These are phyloP conservation scores for Scutellaria minor DNA, from an alignment of 257 asterid species.

Conservation along the genomic window DNA sequence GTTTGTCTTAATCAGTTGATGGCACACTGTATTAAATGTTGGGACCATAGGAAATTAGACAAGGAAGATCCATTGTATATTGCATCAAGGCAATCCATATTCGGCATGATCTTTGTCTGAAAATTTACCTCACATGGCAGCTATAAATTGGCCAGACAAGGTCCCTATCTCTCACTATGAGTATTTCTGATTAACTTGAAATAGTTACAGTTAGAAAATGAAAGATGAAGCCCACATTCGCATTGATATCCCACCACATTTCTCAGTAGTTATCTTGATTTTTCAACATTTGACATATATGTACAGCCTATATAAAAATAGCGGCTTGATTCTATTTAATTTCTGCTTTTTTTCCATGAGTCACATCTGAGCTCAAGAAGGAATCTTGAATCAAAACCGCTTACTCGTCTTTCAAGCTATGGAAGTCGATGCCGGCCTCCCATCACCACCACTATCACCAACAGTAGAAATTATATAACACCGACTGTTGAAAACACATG, in stretches of 20 bases:
- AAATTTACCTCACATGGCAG: constrained; percentile 16
- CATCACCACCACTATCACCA: neutral
- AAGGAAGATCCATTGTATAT: neutral
- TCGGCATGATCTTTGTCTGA: too few relatives aligned
- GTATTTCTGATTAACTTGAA: constrained; percentile 2
- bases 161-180: constrained; percentile 16
- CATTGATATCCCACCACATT: constrained; percentile 12
- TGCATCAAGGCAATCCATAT: neutral
- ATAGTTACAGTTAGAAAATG: constrained; percentile 18
- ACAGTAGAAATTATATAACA: constrained; percentile 2
- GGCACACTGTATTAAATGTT: too few relatives aligned
- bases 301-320: too few relatives aligned
- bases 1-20: too few relatives aligned
- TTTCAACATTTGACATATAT: neutral
- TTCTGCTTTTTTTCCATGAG: neutral
- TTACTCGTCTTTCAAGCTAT: neutral
- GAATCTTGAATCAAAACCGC: constrained; percentile 26
- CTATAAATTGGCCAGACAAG: constrained; percentile 23
- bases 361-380: constrained; percentile 12
- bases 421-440: neutral
- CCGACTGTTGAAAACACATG: constrained; percentile 3
- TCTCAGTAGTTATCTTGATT: neutral
- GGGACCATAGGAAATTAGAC: neutral
- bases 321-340: neutral
- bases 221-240: constrained; percentile 5